Conservation (phyloP, 805 yeast species). For the Nematodospora valgi region DNA sequence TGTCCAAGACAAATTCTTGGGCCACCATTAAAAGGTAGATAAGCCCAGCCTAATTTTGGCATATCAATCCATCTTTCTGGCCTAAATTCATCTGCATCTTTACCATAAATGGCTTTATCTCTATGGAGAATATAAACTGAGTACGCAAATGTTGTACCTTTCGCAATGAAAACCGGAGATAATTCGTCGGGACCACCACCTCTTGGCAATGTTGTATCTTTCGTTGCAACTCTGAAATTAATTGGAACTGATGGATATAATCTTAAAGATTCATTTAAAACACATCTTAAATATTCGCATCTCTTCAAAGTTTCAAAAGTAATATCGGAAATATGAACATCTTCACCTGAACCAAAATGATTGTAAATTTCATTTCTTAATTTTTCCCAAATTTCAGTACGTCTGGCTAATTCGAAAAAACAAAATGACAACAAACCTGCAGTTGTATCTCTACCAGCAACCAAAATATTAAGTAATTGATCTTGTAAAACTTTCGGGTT, state of each 20-base stretch:
- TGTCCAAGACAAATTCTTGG: conserved; percentile 56
- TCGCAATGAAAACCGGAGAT: conserved; percentile 18
- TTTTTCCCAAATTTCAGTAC: conserved; percentile 29
- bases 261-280: conserved; percentile 34
- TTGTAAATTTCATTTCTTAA: conserved; percentile 26
- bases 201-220: conserved; percentile 27
- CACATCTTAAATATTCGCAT: conserved; percentile 36
- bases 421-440: conserved; percentile 37
- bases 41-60: conserved; percentile 44
- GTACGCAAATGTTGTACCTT: conserved; percentile 20
- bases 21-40: conserved; percentile 53
- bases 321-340: conserved; percentile 25
- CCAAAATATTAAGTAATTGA: conserved; percentile 37
- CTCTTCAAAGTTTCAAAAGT: conserved; percentile 37
- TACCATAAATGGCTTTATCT: conserved; percentile 24
- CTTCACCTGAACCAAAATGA: conserved; percentile 31
- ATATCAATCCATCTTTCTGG: conserved; percentile 40
- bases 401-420: conserved; percentile 31
- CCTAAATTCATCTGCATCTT: conserved; percentile 30
- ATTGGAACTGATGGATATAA: conserved; percentile 33
- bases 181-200: conserved; percentile 31
- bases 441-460: conserved; percentile 43
- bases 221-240: conserved; percentile 27
- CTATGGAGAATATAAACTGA: conserved; percentile 20
- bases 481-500: conserved; percentile 34